Evolutionary conservation across 2,329 filamentous ascomycete species (phyloP).

Genomic region (Triangularia verruculosa): DNA sequence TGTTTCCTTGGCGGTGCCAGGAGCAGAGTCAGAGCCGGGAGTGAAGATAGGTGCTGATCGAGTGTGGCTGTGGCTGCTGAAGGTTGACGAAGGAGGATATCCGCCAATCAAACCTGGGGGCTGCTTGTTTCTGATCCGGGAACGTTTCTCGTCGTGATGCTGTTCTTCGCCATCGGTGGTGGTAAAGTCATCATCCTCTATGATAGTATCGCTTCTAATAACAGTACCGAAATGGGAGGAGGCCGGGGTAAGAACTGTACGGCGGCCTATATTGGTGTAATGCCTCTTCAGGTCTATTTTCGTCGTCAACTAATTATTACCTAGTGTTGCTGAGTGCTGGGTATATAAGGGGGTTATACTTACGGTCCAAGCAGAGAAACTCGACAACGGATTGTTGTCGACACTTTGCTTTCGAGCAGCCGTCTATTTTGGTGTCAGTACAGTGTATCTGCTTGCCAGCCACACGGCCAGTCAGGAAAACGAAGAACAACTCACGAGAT

Average conservation of each 20-base stretch:
- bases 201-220: not conserved
- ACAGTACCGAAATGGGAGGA: not conserved
- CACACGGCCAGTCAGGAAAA: not conserved
- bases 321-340: too few species aligned
- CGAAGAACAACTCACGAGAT: conserved; percentile 13
- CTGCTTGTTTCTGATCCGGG: not conserved
- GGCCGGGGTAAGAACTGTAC: not conserved
- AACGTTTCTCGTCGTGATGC: not conserved
- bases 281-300: conserved; percentile 25
- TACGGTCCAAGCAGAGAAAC: conserved; percentile 24
- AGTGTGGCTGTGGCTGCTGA: not conserved
- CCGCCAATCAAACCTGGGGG: not conserved
- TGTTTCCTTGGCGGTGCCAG: not conserved
- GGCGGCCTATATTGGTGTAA: conserved; percentile 25
- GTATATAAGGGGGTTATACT: not conserved
- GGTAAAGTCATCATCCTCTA: not conserved
- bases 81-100: not conserved
- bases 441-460: not conserved
- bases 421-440: conserved; percentile 11
- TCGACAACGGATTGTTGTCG: conserved; percentile 22
- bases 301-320: too few species aligned
- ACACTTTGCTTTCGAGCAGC: conserved; percentile 22
- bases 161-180: not conserved
- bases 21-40: not conserved
- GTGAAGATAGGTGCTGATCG: not conserved